Evolutionary conservation across 306 rosid genomes (phyloP).

Genomic region (Casuarina glauca): DNA sequence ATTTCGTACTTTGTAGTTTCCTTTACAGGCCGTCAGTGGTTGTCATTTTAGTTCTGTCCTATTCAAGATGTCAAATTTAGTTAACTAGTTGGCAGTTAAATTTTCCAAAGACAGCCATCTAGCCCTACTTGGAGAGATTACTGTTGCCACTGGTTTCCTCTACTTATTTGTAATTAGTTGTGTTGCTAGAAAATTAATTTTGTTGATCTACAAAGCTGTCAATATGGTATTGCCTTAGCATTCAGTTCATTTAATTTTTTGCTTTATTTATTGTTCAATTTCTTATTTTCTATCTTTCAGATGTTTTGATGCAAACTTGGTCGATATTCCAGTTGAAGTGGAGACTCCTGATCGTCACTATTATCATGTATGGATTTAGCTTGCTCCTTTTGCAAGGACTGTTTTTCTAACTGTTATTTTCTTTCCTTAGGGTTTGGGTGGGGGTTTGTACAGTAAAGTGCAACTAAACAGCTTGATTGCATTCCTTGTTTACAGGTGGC

Average conservation of each 20-base stretch:
- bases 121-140: not conserved
- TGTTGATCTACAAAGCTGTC: not conserved
- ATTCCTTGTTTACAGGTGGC: conserved; percentile 65
- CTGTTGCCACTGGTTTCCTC: not conserved
- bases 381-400: conserved; percentile 4
- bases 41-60: not conserved
- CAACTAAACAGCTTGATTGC: conserved; percentile 9
- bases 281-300: conserved; percentile 31
- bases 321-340: conserved; percentile 88
- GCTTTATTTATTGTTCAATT: conserved; percentile 1
- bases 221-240: not conserved
- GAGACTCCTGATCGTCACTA: conserved; percentile 96
- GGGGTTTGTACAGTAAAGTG: not conserved
- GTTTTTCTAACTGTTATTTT: not conserved
- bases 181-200: not conserved
- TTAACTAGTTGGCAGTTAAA: not conserved
- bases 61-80: not conserved
- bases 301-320: conserved; percentile 68
- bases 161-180: not conserved
- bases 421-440: not conserved
- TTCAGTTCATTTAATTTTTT: not conserved
- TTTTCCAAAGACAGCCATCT: not conserved
- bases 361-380: conserved; percentile 61
- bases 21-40: not conserved
- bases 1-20: not conserved